Base-by-base conservation (phyloP, 1,284 basidiomycete species). In the Puccinia triticina region DNA sequence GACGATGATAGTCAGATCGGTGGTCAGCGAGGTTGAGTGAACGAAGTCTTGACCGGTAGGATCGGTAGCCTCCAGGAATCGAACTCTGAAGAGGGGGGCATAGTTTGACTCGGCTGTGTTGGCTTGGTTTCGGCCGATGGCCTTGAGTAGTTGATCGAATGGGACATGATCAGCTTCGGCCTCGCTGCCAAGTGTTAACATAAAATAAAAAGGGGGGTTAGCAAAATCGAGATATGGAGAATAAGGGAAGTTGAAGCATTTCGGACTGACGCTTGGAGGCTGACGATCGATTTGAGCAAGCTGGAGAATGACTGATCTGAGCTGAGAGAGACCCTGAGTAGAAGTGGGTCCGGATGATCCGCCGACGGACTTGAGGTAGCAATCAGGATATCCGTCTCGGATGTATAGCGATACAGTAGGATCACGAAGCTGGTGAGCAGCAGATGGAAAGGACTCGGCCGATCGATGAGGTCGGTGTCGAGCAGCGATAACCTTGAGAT, bases 1-100 rank as follows among this genome's bases (percentile, higher is more conserved):
- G 76, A 90, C 87, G 86, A 89, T 90, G 84, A 99, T 89, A 18
- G 96, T 98, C 82, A 98, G 89, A 88, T 99, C 97, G 37, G 95
- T 94, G 12, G 94, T 95, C 75, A 94, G 88, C 84, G 91, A 92
- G 0, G 93, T 94, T 0, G 92, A 91, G 43, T 91, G 90, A 83
- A 53, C 21, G 96, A 93, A 94, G 81, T 91, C 91, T 76, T 93
- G 91, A 77, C 91, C 90, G 8, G 91, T 84, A 77, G 85, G 84
- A 84, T 93, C 93, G 2, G 92, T 95, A 87, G 93, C 94, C 87
- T 98, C 96, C 87, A 98, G 96, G 90, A 98, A 98, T 37, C 96
- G 92, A 69, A 98, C 95, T 59, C 95, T 91, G 89, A 98, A 99
- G 53, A 99, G 85, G n/a, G 88, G 88, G 21, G 88, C 88, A 83